Conservation (phyloP, 345 rosid genomes). For the Brassica carinata region DNA sequence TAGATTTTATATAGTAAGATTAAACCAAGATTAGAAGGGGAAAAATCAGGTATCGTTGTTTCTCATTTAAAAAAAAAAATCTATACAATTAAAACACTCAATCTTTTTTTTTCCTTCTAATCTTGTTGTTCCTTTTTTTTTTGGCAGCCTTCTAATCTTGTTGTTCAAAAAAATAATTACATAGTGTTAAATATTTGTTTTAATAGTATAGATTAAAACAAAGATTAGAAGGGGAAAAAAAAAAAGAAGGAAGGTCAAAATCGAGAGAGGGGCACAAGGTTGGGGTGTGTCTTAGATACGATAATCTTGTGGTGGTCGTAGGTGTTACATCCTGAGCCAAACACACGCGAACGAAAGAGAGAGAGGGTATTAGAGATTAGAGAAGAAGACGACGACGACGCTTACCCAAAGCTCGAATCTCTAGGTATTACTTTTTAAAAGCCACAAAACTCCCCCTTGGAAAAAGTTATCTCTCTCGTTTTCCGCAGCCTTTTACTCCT, state of each 20-base stretch:
- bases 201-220: neutral
- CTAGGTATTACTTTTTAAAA: neutral
- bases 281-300: slow-evolving; percentile 23
- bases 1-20: no score
- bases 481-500: slow-evolving; percentile 22
- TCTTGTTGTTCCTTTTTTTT: no score
- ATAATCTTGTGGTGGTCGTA: slow-evolving; percentile 49
- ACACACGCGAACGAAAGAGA: neutral
- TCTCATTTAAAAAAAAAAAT: no score
- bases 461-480: slow-evolving; percentile 22
- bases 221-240: neutral
- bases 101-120: no score
- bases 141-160: no score
- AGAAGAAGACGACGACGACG: slow-evolving; percentile 16
- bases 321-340: slow-evolving; percentile 24
- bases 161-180: no score
- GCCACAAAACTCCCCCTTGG: neutral
- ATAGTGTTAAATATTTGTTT: no score
- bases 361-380: neutral
- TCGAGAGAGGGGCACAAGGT: slow-evolving; percentile 49
- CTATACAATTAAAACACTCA: no score
- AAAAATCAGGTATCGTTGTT: no score
- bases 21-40: no score
- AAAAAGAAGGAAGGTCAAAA: slow-evolving; percentile 37
- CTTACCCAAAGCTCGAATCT: slow-evolving; percentile 41